Percentiles rank a stretch among this genome's conserved stretches.
Conservation (phyloP, 768 basidiomycete genomes). For the Amanita phalloides region DNA sequence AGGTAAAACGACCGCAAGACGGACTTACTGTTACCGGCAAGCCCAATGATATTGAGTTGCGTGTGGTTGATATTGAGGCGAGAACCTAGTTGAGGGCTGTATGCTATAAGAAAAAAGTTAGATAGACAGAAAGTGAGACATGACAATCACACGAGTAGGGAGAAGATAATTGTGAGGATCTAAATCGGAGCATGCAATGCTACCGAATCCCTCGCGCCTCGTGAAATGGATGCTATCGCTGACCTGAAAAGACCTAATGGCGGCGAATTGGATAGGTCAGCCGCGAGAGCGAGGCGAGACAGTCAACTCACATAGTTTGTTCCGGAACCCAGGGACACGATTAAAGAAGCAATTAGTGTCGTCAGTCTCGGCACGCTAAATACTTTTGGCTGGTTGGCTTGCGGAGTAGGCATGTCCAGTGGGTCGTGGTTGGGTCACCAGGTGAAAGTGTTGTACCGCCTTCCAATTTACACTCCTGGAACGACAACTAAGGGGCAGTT, state of each 20-base stretch:
- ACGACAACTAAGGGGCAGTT: no score
- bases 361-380: constrained; percentile 30
- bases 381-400: constrained; percentile 8
- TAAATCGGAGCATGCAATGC: no score
- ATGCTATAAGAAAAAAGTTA: constrained; percentile 34
- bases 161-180: not conserved
- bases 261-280: not conserved
- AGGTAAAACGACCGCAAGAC: not conserved
- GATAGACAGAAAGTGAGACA: not conserved
- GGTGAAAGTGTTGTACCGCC: not conserved
- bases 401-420: not conserved
- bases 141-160: not conserved
- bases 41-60: constrained; percentile 68
- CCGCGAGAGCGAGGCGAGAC: not conserved
- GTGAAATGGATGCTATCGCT: constrained; percentile 5
- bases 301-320: constrained; percentile 61
- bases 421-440: not conserved
- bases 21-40: constrained; percentile 64
- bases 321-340: constrained; percentile 54
- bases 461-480: no score
- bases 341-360: constrained; percentile 42
- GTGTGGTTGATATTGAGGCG: constrained; percentile 70
- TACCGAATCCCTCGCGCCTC: not conserved
- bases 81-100: constrained; percentile 79
- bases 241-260: constrained; percentile 32